Evolutionary conservation across 305 asterid species (phyloP), one percentile per base, ranked within the genome.

Genomic region (Fraxinus albicans): DNA sequence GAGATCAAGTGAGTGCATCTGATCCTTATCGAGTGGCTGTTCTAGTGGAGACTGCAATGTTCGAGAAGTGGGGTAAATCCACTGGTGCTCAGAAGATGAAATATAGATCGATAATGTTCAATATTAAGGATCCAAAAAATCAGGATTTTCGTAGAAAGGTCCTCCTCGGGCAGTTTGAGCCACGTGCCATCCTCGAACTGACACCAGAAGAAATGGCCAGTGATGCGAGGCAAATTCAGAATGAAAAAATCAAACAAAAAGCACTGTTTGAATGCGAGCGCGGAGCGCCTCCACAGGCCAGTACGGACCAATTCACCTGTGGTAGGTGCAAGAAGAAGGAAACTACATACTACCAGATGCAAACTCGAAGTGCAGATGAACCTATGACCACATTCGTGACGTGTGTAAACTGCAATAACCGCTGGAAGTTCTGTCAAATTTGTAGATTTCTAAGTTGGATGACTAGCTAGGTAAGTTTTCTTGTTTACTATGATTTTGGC

Each of bases 171-270:
- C 90, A 91, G 23, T 83, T 90, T 47, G 89, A 86, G 73, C 94
- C 98, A 0, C 80, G 78, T 1, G 69, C 58, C 7, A 47, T 96
- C 78, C 85, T 85, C 0, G 89, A 91, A 1, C 84, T 96, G 85
- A 89, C 91, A 0, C 93, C 98, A 0, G 98, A 92, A 25, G 91
- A 96, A 34, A 96, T 94, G 99, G 99, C 99, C 8, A 94, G 99
- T 25, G 96, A 94, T 33, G 94, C 86, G 65, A 89, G 98, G 73
- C 90, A 93, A 85, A 40, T 50, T 72, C 85, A 94, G 93, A 94
- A 92, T 31, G 95, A 90, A 84, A 89, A 91, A 25, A 82, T 96
- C 2, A 94, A 93, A 85, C 95, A 92, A 89, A 96, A 94, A 72
- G 97, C 97, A 5, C 27, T 96, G 89, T 91, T 94, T 44, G 93